Base-by-base conservation (phyloP, 345 rosid genomes). In the Cardamine chenopodiifolia region DNA sequence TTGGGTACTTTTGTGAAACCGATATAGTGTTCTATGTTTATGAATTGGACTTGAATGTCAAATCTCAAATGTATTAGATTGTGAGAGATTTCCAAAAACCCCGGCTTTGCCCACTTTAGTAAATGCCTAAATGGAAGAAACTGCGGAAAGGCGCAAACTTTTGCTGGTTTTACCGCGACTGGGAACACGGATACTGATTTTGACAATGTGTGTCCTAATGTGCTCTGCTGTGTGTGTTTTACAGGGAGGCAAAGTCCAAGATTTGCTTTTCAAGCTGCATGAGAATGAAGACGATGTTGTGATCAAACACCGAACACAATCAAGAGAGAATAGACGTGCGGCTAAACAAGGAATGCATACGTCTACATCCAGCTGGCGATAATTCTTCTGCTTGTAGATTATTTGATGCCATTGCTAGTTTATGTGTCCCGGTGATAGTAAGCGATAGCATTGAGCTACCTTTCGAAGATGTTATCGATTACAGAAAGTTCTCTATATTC, bases 311-410 rank as follows among this genome's bases (percentile, higher is more conserved):
- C 92, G 94, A 66, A 88, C 92, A 18, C 94, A 88, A 65, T 87
- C 94, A 35, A 87, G 89, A 81, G 96, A 91, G 88, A 89, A 83
- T 62, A 64, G 91, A 28, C 86, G 94, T 9, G 89, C 87, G 19
- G 96, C 90, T 63, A 80, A 88, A 7, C 83, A 25, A 25, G 94
- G 96, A 57, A 94, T 91, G 98, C 89, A 86, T 75, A 82, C 89
- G 98, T 78, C 79, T 94, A 79, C 87, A 85, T 82, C 91, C 89
- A 62, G 95, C 96, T 40, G 95, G 94, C 19, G 98, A 91, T 79
- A 89, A 97, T 56, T 92, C 92, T 47, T 89, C 96, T 22, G 95
- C 97, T 60, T 89, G 95, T 80, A 82, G 96, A 53, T 88, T 94
- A 11, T 94, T 91, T 80, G 97, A 94, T 84, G 64, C 96, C 62